Evolutionary conservation across 169 alveolate genomes (phyloP).

Genomic region (Eimeria brunetti): DNA sequence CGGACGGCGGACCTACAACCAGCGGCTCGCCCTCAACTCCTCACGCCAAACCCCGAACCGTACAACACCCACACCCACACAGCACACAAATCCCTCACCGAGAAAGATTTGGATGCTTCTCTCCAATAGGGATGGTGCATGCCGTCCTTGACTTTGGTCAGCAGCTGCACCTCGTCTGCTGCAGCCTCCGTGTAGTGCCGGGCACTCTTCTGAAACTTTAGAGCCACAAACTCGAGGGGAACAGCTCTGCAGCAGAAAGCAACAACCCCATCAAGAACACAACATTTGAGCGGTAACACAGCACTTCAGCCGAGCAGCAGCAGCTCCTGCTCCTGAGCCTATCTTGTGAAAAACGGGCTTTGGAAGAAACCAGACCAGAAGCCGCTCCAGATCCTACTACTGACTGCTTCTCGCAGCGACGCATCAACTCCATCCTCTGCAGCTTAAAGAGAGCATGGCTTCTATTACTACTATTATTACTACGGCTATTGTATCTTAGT

Average conservation of each 20-base stretch:
- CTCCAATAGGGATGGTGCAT: constrained; percentile 74
- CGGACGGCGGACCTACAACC: neutral
- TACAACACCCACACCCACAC: no score
- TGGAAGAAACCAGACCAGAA: neutral
- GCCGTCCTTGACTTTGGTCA: constrained; percentile 79
- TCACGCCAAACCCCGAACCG: neutral
- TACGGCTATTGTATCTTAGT: neutral
- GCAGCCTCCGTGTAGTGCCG: constrained; percentile 98
- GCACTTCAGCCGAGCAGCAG: neutral
- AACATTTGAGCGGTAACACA: neutral
- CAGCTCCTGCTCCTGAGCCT: neutral
- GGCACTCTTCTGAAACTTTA: constrained; percentile 98
- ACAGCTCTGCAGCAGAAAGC: constrained; percentile 55
- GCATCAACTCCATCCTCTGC: neutral
- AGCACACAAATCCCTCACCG: constrained; percentile 42
- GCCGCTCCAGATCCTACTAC: neutral
- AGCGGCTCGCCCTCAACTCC: constrained; percentile 5
- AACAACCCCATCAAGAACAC: neutral
- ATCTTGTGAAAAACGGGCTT: no score
- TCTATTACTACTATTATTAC: neutral
- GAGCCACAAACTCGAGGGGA: constrained; percentile 94
- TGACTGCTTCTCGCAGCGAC: neutral
- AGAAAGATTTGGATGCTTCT: constrained; percentile 90
- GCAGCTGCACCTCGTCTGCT: constrained; percentile 94
- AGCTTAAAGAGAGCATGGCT: neutral